phyloP scores from a whole-genome alignment of 495 filamentous ascomycete genomes.

The Acidiella bohemica region DNA sequence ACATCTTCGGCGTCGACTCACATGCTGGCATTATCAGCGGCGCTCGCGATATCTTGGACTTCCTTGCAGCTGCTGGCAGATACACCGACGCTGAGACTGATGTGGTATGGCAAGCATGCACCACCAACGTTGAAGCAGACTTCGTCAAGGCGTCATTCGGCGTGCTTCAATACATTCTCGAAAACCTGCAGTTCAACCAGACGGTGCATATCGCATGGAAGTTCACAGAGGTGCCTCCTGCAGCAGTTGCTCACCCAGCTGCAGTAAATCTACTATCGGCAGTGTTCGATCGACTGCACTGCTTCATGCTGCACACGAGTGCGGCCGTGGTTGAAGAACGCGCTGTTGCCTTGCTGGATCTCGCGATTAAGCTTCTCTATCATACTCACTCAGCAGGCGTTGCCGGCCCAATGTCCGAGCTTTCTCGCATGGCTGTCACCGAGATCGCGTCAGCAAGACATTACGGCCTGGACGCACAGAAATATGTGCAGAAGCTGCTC shows the following conservation, averaged over 20 bases:
- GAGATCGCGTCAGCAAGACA: neutral
- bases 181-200: conserved; percentile 40
- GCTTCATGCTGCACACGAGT: too few relatives aligned
- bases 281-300: neutral
- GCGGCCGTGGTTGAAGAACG: too few relatives aligned
- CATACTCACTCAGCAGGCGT: neutral
- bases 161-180: conserved; percentile 58
- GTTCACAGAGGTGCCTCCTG: conserved; percentile 42
- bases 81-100: conserved; percentile 65
- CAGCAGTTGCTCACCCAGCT: conserved; percentile 22
- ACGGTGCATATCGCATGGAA: conserved; percentile 55
- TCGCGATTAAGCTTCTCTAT: neutral
- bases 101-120: conserved; percentile 71
- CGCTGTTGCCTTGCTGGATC: too few relatives aligned
- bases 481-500: neutral
- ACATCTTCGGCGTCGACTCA: conserved; percentile 81
- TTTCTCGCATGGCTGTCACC: neutral
- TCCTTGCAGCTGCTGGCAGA: conserved; percentile 66
- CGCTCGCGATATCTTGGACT: conserved; percentile 72
- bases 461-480: neutral
- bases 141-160: conserved; percentile 63
- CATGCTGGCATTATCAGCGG: conserved; percentile 78
- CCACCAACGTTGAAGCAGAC: conserved; percentile 69
- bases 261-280: conserved; percentile 10
- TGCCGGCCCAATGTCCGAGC: neutral